A percentile compares a stretch with the other conserved stretches of the same genome.
Evolutionary conservation across 1,284 basidiomycete genomes (phyloP).

Genomic region (Ceratobasidium sp.): DNA sequence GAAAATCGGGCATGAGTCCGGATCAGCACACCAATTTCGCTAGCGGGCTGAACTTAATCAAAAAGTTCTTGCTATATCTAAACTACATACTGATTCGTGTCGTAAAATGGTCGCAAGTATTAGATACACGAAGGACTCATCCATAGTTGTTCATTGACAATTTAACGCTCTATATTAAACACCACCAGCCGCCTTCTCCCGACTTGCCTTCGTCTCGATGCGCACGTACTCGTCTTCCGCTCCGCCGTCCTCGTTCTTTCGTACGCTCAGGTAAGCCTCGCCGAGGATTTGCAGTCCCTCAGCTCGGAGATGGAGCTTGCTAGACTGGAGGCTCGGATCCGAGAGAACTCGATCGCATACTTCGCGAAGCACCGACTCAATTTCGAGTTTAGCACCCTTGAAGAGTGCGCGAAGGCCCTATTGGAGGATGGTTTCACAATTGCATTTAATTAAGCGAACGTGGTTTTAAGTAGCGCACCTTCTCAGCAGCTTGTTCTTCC

Average conservation of each 20-base stretch:
- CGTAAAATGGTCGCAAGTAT: background rate
- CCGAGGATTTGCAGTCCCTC: constrained; percentile 85
- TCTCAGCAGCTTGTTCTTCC: constrained; percentile 97
- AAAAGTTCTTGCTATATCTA: too few species aligned
- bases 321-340: constrained; percentile 47
- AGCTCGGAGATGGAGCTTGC: constrained; percentile 62
- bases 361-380: constrained; percentile 93
- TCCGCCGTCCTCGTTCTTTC: constrained; percentile 61
- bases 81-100: background rate
- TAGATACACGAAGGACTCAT: background rate
- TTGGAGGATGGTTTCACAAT: background rate
- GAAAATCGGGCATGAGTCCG: too few species aligned
- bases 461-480: constrained; percentile 50
- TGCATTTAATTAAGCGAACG: background rate
- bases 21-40: too few species aligned
- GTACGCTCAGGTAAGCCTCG: constrained; percentile 71
- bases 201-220: constrained; percentile 68
- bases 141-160: background rate
- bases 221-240: constrained; percentile 83
- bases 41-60: too few species aligned
- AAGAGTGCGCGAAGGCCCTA: constrained; percentile 83
- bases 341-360: constrained; percentile 87
- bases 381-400: constrained; percentile 95
- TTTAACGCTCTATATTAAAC: background rate
- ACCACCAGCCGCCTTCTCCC: constrained; percentile 47